phyloP scores from a whole-genome alignment of 306 rosid genomes.

The Astragalus glycyphyllos region DNA sequence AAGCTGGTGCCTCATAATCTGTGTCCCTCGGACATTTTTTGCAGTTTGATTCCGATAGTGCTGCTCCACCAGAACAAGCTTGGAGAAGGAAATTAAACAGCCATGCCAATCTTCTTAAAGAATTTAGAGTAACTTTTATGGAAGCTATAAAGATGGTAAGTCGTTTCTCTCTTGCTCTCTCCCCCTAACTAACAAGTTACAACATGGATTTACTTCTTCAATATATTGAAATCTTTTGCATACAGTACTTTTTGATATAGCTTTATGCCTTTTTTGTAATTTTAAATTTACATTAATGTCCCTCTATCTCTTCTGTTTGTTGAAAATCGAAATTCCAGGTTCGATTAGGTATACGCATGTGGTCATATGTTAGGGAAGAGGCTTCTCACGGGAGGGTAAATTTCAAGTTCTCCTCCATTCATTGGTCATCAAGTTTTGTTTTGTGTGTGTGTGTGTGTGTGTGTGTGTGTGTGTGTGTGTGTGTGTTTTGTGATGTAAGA shows the following conservation, averaged over 20 bases:
- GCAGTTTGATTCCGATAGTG: constrained; percentile 92
- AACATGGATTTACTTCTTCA: constrained; percentile 34
- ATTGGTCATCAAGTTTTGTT: constrained; percentile 16
- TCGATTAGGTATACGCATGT: constrained; percentile 86
- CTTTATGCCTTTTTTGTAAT: neutral
- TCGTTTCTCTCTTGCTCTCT: constrained; percentile 23
- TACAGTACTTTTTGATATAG: constrained; percentile 13
- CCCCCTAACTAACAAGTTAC: neutral
- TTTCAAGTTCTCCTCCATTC: constrained; percentile 33
- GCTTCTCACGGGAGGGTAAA: constrained; percentile 99
- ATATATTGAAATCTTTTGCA: constrained; percentile 23
- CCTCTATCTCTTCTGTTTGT: constrained; percentile 12
- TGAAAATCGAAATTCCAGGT: constrained; percentile 60
- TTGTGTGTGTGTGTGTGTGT: no score
- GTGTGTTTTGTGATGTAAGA: neutral
- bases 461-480: no score
- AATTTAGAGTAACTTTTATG: constrained; percentile 86
- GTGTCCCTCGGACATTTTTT: constrained; percentile 34
- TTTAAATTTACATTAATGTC: neutral
- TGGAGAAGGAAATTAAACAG: constrained; percentile 96
- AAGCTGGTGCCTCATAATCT: constrained; percentile 18
- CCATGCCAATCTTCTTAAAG: constrained; percentile 93
- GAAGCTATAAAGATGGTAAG: constrained; percentile 97
- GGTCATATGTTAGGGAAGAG: constrained; percentile 99
- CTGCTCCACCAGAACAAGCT: constrained; percentile 97